These are phyloP conservation scores for Canna indica DNA, from an alignment of 176 grass and related monocot genomes.

Conservation along the genomic window DNA sequence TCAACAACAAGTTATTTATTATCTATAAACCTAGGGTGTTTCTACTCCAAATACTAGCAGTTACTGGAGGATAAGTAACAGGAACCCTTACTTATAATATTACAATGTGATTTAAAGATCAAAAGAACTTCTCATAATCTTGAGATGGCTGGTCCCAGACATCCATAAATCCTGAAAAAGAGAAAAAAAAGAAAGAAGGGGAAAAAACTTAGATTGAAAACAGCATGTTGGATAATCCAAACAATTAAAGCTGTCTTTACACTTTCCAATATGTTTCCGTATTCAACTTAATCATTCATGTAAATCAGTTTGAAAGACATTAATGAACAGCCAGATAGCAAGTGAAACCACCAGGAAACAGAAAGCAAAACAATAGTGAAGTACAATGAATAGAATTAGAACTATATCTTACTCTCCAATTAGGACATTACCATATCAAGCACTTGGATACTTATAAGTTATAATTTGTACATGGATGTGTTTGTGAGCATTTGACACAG, in stretches of 20 bases:
- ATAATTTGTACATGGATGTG: no score
- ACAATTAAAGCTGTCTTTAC: neutral
- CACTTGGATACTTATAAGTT: no score
- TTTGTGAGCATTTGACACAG: no score
- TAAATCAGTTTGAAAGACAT: neutral
- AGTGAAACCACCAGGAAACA: neutral
- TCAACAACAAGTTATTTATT: neutral
- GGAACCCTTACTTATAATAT: neutral
- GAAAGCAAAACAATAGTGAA: neutral
- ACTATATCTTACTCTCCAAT: no score
- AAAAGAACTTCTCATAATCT: slow-evolving; percentile 28
- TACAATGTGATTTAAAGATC: neutral
- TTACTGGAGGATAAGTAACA: neutral
- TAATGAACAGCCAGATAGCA: neutral
- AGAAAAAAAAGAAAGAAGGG: no score
- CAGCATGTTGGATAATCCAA: no score
- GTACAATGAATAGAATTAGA: neutral
- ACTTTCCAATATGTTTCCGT: neutral
- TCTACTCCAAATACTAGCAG: neutral
- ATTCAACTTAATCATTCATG: slow-evolving; percentile 1
- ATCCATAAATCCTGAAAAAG: slow-evolving; percentile 22
- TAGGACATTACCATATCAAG: no score
- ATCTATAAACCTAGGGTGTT: neutral
- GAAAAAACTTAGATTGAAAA: no score
- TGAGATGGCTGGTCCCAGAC: slow-evolving; percentile 23